Percentiles rank a stretch among this genome's conserved stretches.
These are phyloP conservation scores for Suillus cothurnatus DNA, from an alignment of 768 basidiomycete species.

Conservation along the genomic window DNA sequence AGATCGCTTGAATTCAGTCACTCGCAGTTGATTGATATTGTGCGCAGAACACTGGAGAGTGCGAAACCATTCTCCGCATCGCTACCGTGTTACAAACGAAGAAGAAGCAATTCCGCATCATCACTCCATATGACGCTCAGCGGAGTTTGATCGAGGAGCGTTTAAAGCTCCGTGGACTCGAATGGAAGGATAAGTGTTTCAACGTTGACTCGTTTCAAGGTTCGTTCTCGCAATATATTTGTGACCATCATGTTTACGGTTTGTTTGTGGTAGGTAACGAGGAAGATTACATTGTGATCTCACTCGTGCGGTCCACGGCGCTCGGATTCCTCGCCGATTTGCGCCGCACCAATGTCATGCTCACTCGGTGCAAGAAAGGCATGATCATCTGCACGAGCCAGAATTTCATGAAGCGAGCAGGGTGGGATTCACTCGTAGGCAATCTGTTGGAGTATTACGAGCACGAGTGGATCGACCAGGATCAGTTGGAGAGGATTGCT, in stretches of 20 bases:
- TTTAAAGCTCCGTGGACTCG: slow-evolving; percentile 51
- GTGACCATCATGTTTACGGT: slow-evolving; percentile 9
- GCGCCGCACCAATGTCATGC: slow-evolving; percentile 85
- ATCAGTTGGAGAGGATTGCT: slow-evolving; percentile 26
- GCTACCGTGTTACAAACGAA: slow-evolving; percentile 56
- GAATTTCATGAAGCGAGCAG: slow-evolving; percentile 59
- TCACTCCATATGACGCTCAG: slow-evolving; percentile 84
- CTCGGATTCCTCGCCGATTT: slow-evolving; percentile 69
- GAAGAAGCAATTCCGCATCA: slow-evolving; percentile 57
- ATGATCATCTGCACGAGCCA: slow-evolving; percentile 75
- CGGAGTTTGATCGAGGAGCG: slow-evolving; percentile 55
- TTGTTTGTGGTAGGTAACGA: slow-evolving; percentile 64
- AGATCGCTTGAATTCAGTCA: slow-evolving; percentile 11
- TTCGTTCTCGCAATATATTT: slow-evolving; percentile 28
- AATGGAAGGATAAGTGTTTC: slow-evolving; percentile 71
- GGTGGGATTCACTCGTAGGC: slow-evolving; percentile 48
- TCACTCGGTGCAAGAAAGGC: slow-evolving; percentile 73
- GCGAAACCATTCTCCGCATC: slow-evolving; percentile 55
- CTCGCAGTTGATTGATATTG: background rate
- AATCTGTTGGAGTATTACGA: slow-evolving; percentile 37
- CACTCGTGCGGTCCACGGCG: slow-evolving; percentile 61
- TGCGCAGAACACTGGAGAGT: slow-evolving; percentile 62
- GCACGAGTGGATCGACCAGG: slow-evolving; percentile 37
- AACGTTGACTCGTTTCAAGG: slow-evolving; percentile 85
- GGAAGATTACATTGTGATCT: slow-evolving; percentile 75